Conservation (phyloP, 768 basidiomycete genomes). For the Hygrophorus russula region DNA sequence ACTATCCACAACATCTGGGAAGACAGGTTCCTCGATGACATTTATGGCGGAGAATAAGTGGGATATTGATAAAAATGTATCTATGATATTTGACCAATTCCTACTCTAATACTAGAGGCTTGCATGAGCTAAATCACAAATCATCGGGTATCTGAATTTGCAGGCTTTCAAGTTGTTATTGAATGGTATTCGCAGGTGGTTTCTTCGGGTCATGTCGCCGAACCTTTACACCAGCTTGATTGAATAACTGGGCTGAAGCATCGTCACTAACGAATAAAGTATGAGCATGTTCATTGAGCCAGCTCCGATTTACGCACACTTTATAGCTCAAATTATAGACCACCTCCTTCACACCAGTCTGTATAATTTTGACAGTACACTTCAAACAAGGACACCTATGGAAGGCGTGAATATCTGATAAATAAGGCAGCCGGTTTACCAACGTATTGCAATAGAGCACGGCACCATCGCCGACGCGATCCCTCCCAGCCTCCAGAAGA, state of each 20-base stretch:
- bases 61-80: slow-evolving; percentile 43
- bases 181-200: slow-evolving; percentile 15
- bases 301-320: slow-evolving; percentile 48
- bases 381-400: slow-evolving; percentile 92
- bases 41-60: slow-evolving; percentile 50
- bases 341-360: slow-evolving; percentile 83
- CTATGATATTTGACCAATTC: slow-evolving; percentile 19
- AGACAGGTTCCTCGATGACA: slow-evolving; percentile 25
- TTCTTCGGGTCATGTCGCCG: slow-evolving; percentile 52
- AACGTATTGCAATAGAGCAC: slow-evolving; percentile 99
- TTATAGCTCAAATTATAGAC: slow-evolving; percentile 94
- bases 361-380: slow-evolving; percentile 96
- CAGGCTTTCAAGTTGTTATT: slow-evolving; percentile 11
- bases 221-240: slow-evolving; percentile 73
- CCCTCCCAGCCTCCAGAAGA: slow-evolving; percentile 84
- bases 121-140: slow-evolving; percentile 3
- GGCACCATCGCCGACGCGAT: slow-evolving; percentile 70
- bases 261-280: slow-evolving; percentile 46
- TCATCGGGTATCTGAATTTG: slow-evolving; percentile 8
- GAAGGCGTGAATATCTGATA: neutral
- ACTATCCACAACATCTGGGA: slow-evolving; percentile 42
- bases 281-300: neutral
- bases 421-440: slow-evolving; percentile 15
- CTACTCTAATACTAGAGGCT: neutral
- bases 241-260: slow-evolving; percentile 66